phyloP scores from a whole-genome alignment of 164 flowering plant genomes.

The Taxillus chinensis region DNA sequence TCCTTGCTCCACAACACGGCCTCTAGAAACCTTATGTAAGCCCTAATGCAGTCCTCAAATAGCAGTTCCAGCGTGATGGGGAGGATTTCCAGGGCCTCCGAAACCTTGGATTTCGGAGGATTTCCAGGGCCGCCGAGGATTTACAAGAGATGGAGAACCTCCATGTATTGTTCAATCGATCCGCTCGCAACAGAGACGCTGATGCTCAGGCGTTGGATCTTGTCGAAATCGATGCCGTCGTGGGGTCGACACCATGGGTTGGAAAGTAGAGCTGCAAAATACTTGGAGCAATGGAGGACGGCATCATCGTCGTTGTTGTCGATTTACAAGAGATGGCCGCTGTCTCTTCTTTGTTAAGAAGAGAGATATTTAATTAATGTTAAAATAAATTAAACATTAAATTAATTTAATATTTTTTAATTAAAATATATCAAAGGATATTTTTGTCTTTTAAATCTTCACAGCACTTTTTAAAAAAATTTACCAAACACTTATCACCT shows the following conservation, averaged over 20 bases:
- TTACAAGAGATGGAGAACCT: slow-evolving; percentile 61
- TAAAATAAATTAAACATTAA: too few species aligned
- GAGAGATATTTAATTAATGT: too few species aligned
- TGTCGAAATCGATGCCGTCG: not conserved
- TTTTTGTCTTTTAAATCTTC: too few species aligned
- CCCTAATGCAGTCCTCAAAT: slow-evolving; percentile 69
- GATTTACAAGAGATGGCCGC: too few species aligned
- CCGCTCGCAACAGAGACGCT: slow-evolving; percentile 21
- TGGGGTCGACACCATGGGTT: not conserved
- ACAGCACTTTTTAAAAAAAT: too few species aligned
- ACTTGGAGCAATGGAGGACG: not conserved
- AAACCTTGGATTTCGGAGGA: slow-evolving; percentile 20
- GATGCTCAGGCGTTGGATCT: slow-evolving; percentile 19
- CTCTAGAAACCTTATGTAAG: slow-evolving; percentile 65
- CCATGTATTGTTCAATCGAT: slow-evolving; percentile 33
- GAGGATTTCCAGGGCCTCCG: slow-evolving; percentile 40
- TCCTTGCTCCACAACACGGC: slow-evolving; percentile 93
- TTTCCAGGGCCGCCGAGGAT: slow-evolving; percentile 29
- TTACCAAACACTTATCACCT: too few species aligned
- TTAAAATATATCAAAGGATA: too few species aligned
- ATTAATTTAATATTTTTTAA: too few species aligned
- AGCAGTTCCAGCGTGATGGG: slow-evolving; percentile 68
- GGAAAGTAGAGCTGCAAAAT: not conserved
- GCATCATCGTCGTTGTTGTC: not conserved
- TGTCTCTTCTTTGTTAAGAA: too few species aligned